Conservation (phyloP, 2,329 filamentous ascomycete genomes). For the Ceratocystis lukuohia region DNA sequence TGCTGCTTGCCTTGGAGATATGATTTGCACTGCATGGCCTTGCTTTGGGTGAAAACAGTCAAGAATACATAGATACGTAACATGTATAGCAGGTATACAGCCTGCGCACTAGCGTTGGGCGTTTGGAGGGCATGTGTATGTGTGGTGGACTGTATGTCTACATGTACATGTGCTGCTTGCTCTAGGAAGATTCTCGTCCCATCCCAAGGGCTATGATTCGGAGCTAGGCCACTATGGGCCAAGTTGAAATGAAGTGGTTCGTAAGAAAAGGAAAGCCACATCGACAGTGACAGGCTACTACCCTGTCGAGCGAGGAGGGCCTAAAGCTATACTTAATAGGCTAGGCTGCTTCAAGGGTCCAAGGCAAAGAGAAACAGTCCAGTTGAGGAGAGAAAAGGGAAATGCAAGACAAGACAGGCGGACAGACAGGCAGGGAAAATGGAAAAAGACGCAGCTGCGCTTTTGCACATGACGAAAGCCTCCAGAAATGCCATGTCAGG, state of each 20-base stretch:
- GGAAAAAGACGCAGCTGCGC: too few relatives aligned
- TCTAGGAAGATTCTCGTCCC: background rate
- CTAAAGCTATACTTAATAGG: background rate
- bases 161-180: background rate
- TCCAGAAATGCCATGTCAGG: too few relatives aligned
- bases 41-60: background rate
- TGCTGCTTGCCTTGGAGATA: background rate
- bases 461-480: too few relatives aligned
- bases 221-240: background rate
- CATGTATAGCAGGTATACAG: too few relatives aligned
- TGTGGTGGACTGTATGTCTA: background rate
- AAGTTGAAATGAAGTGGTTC: background rate
- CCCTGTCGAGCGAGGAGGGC: background rate
- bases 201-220: background rate
- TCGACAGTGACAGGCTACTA: background rate
- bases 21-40: background rate
- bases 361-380: too few relatives aligned
- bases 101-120: too few relatives aligned
- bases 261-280: background rate
- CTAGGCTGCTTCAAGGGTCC: too few relatives aligned
- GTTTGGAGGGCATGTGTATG: too few relatives aligned
- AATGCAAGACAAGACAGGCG: too few relatives aligned
- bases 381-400: too few relatives aligned
- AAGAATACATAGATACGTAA: background rate
- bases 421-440: too few relatives aligned